Evolutionary conservation across 441 rosid genomes (phyloP), one percentile per base, ranked within the genome.

Genomic region (Rhodomyrtus psidioides): DNA sequence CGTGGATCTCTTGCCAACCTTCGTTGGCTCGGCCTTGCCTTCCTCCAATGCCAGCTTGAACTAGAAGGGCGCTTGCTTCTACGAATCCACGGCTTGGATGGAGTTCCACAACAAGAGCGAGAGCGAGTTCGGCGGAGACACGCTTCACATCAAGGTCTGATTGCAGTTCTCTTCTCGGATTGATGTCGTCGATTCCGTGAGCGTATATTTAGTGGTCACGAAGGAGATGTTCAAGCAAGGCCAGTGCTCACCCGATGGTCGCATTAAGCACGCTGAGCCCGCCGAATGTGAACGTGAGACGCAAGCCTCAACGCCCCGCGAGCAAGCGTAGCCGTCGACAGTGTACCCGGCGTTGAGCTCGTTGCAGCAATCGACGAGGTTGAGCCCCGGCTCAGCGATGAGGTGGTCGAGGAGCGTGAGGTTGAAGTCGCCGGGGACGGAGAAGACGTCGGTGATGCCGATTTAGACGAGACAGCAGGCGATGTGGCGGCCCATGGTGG

Each of bases 381-480:
- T 79, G 49, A 85, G 83, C 46, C 44, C 83, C 21, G 76, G 76
- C 76, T 65, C 76, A 4, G 76, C 76, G 26, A 60, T 89, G 88
- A 44, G 19, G 58, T 16, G 13, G 87, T 13, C 42, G 88, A 76
- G 91, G n/a, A 93, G 82, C 2, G 92, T 88, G 86, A 86, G 27
- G 55, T 91, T 88, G 83, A 94, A 15, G 90, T 94, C 93, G 54
- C 60, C 75, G 82, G 81, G 54, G 2, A 89, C 44, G 2, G 94
- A n/a, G n/a, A n/a, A n/a, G n/a, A n/a, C n/a, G n/a, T n/a, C n/a
- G n/a, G n/a, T n/a, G n/a, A n/a, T n/a, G 46, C 83, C 83, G 14
- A 82, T 82, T 42, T 82, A 59, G 44, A 82, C 83, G n/a, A 82
- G 83, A 1, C 83, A 59, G 83, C 83, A 59, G 83, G 83, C 59